phyloP scores from a whole-genome alignment of 1,139 yeast species.

The Hansenula lynferdii region DNA sequence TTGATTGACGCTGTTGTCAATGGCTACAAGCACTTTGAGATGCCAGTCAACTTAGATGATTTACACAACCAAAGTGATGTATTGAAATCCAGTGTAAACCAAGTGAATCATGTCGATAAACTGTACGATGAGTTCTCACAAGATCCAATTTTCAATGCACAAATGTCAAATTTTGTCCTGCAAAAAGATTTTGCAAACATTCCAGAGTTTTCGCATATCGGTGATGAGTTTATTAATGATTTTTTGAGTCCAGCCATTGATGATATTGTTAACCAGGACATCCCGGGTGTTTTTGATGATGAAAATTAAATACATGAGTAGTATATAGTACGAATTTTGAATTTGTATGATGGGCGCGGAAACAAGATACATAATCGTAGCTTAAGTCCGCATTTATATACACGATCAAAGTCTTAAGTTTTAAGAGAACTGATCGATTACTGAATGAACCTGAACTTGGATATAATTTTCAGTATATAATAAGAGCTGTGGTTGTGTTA shows the following conservation, averaged over 20 bases:
- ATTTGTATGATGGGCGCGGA: too few species aligned
- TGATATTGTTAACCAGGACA: neutral
- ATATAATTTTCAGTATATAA: too few species aligned
- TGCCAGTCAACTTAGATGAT: neutral
- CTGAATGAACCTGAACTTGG: too few species aligned
- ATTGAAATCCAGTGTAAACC: too few species aligned
- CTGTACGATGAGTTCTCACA: neutral
- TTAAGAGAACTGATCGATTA: too few species aligned
- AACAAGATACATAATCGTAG: too few species aligned
- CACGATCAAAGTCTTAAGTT: too few species aligned
- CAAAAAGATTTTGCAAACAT: neutral
- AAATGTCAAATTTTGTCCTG: neutral
- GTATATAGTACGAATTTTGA: too few species aligned
- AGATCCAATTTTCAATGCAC: constrained; percentile 1
- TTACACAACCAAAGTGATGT: too few species aligned
- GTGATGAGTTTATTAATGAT: neutral
- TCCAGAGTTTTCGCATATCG: neutral
- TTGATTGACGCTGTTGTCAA: neutral
- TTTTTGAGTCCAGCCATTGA: neutral
- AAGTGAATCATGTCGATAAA: neutral
- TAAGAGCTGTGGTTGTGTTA: too few species aligned
- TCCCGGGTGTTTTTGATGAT: neutral
- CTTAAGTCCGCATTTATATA: too few species aligned
- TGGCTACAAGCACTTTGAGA: neutral
- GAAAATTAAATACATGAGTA: too few species aligned